Base-by-base conservation (phyloP, 192 early-diverging fungal genomes). In the Coemansia erecta region DNA sequence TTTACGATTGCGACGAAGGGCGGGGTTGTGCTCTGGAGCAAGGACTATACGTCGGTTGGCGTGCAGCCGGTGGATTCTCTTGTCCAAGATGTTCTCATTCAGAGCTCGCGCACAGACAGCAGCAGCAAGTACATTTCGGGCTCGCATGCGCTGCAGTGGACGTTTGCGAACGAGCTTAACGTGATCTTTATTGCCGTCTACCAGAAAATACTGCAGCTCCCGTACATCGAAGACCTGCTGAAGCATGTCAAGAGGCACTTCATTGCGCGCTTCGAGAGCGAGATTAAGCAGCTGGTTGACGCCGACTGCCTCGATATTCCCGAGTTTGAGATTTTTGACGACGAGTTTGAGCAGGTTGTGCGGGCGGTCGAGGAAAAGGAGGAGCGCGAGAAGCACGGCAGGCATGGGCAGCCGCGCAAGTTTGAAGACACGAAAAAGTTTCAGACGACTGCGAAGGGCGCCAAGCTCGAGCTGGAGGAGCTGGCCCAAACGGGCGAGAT, bases 21-120 rank as follows among this genome's bases (percentile, higher is more conserved):
- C 40, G 94, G 94, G 14, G 76, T 93, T 28, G 90, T 95, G 19
- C 84, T 97, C 22, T 97, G 91, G 91, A 82, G 85, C 39, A 87
- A 87, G 56, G 77, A 82, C 10, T 94, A 88, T 58, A 60, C 89
- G 7, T 66, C 82, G 7, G 55, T 85, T 14, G 58, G 61, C 2
- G 81, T 70, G 12, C 68, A 85, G 3, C 91, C 94, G 28, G 80
- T 93, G 26, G 83, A 92, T 68, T 68, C 79, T 11, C 81, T 94
- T 13, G 86, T 94, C 46, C 81, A 86, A 53, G 81, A 89, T 23
- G 88, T 92, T 7, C 83, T 94, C 15, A 90, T 94, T 87, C 71
- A 91, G 85, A 70, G 80, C 81, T 43, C 85, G 7, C 77, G 81
- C 15, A 80, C 76, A 2, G 81, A 84, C 14, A 78, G 66, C 48